Conservation (phyloP, 768 basidiomycete genomes). For the Crassisporium funariophilum region DNA sequence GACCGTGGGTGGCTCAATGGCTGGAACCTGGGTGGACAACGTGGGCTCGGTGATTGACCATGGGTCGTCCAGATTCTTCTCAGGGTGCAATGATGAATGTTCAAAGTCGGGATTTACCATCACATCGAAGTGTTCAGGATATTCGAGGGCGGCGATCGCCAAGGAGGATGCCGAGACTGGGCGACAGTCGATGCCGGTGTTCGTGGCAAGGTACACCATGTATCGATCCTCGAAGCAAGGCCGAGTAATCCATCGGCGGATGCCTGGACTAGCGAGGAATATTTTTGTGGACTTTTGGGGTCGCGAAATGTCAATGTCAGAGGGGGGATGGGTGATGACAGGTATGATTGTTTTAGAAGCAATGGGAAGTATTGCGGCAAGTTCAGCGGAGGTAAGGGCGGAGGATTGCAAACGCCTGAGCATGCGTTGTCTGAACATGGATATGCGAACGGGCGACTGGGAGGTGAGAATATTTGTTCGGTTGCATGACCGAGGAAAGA, state of each 20-base stretch:
- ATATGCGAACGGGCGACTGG: conserved; percentile 42
- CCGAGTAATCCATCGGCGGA: conserved; percentile 70
- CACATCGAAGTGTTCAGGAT: conserved; percentile 65
- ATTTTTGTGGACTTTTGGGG: conserved; percentile 33
- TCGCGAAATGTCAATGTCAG: conserved; percentile 25
- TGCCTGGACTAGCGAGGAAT: conserved; percentile 51
- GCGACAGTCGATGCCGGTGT: conserved; percentile 36
- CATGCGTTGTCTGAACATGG: conserved; percentile 53
- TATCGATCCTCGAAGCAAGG: conserved; percentile 78
- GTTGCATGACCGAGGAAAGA: conserved; percentile 52
- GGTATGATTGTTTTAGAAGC: conserved; percentile 32
- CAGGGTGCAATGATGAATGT: conserved; percentile 20
- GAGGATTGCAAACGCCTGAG: conserved; percentile 43
- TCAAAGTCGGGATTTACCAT: conserved; percentile 54
- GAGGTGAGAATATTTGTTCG: conserved; percentile 34
- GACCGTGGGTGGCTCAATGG: conserved; percentile 20
- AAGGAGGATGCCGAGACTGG: conserved; percentile 49
- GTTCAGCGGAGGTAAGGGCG: conserved; percentile 42
- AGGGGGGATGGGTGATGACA: conserved; percentile 23
- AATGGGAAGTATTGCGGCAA: conserved; percentile 46
- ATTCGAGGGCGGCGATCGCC: conserved; percentile 74
- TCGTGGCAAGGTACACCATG: conserved; percentile 50
- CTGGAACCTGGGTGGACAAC: too few species aligned
- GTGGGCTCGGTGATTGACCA: conserved; percentile 8
- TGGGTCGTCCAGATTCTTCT: conserved; percentile 17